Evolutionary conservation across 2,329 filamentous ascomycete species (phyloP), one percentile per base, ranked within the genome.

Genomic region (Aspergillus quadricinctus): DNA sequence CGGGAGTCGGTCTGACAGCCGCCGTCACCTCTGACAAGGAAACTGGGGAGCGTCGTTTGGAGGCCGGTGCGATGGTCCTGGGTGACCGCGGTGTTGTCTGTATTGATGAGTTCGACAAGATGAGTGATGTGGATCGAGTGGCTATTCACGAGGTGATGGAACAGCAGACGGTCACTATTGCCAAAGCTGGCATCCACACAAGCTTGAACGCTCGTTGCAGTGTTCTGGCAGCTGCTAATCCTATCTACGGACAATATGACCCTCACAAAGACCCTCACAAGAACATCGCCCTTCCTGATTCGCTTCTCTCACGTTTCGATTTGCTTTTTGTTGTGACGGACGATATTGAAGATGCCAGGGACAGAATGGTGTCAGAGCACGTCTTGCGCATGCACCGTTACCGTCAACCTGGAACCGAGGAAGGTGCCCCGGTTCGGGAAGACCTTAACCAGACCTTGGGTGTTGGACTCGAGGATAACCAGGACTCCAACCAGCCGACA

Each of bases 101-200:
- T 78, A 99, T 99, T 64, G 94, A 99, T 72, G 94, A 99, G 70
- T 99, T 99, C 65, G 94, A 99, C 79, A 99, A 99, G 76, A 99
- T 99, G 94, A 97, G 92, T 56, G 94, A 99, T 71, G 88, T 97
- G 56, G 94, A 99, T 75, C 87, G 94, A 71, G 94, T 99, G 3
- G 94, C 94, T 49, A 99, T 99, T 66, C 94, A 99, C 83, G 94
- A 99, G 89, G 94, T 99, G 63, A 99, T 99, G 94, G 94, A 99
- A 77, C 94, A 99, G 78, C 94, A 99, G 77, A 99, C 94, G 0
- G 94, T 99, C 58, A 99, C 94, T 14, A 99, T 99, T 68, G 94
- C 94, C 52, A 99, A 99, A 78, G 94, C 94, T 1, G 94, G 94
- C 62, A 99, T 99, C 57, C 94, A 99, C 75, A 99, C 94, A 0